Evolutionary conservation across 192 early-diverging fungal species (phyloP).

Genomic region (Spinellus fusiger): DNA sequence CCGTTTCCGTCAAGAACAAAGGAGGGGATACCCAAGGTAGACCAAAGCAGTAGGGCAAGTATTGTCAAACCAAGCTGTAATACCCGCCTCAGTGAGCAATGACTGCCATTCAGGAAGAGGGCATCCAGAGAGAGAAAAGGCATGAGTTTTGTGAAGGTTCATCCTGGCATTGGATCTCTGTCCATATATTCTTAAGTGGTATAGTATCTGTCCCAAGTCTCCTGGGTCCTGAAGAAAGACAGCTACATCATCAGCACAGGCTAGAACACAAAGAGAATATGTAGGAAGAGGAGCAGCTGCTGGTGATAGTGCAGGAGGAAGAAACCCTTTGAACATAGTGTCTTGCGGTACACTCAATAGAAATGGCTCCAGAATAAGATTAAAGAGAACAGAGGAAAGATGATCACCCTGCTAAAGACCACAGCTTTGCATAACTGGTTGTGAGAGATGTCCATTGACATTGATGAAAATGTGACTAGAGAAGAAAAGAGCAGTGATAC

Average conservation of each 20-base stretch:
- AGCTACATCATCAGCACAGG: constrained; percentile 18
- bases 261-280: background rate
- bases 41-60: background rate
- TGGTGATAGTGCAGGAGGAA: background rate
- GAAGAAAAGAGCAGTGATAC: background rate
- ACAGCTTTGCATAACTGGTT: constrained; percentile 8
- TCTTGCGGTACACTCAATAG: background rate
- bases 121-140: constrained; percentile 3
- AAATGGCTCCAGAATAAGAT: constrained; percentile 21
- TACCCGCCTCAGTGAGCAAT: background rate
- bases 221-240: background rate
- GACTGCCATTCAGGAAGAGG: background rate
- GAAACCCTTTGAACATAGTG: background rate
- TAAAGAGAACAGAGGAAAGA: constrained; percentile 21
- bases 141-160: constrained; percentile 10
- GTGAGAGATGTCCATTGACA: constrained; percentile 14
- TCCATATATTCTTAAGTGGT: background rate
- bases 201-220: background rate
- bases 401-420: constrained; percentile 31
- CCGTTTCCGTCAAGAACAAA: background rate
- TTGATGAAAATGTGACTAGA: constrained; percentile 6
- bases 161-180: constrained; percentile 8
- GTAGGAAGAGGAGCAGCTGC: background rate
- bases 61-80: background rate
- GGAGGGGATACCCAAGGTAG: background rate